Evolutionary conservation across 208 protist genomes (phyloP).

Genomic region (Leishmania major): DNA sequence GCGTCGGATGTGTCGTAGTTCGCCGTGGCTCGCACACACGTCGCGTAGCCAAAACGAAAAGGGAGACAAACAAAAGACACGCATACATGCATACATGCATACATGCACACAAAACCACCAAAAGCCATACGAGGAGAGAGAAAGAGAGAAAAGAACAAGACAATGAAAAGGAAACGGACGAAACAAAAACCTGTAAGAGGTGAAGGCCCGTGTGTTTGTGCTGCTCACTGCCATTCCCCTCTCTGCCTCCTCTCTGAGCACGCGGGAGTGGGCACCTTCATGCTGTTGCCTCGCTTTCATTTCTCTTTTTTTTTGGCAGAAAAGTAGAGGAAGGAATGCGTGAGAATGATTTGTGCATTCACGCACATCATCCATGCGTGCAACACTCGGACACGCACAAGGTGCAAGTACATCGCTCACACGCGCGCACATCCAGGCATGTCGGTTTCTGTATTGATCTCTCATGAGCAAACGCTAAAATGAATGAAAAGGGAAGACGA

Average conservation of each 20-base stretch:
- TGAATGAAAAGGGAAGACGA: neutral
- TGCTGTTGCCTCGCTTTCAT: neutral
- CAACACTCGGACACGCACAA: neutral
- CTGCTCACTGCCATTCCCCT: too few relatives aligned
- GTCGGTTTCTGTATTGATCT: neutral
- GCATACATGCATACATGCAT: neutral
- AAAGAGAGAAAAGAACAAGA: neutral
- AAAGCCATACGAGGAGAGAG: neutral
- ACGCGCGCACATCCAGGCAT: neutral
- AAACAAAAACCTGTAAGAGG: neutral
- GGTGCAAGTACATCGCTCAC: neutral
- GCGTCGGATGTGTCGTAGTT: neutral
- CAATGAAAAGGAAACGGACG: neutral
- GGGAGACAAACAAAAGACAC: neutral
- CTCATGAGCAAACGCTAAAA: neutral
- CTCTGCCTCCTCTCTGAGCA: too few relatives aligned
- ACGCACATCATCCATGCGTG: neutral
- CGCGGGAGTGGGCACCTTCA: neutral
- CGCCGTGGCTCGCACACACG: neutral
- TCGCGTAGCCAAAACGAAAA: neutral
- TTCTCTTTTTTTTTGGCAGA: neutral
- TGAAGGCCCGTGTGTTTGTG: neutral
- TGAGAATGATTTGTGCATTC: neutral
- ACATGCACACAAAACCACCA: neutral
- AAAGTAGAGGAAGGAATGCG: neutral